These are phyloP conservation scores for Penicillium subrubescens DNA, from an alignment of 495 filamentous ascomycete genomes.

Conservation along the genomic window DNA sequence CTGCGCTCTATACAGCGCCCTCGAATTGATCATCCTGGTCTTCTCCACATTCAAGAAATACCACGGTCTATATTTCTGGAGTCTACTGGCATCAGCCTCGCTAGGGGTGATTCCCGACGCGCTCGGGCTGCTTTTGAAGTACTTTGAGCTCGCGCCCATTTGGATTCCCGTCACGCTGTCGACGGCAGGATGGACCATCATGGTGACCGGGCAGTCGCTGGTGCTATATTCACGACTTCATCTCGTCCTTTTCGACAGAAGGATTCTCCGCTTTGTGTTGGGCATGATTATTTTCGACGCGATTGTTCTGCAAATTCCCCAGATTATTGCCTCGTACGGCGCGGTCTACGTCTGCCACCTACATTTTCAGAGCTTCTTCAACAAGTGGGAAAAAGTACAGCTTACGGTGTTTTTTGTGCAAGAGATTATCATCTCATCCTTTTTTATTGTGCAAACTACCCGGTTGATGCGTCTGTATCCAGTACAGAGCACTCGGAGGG, in stretches of 20 bases:
- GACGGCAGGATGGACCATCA: conserved; percentile 52
- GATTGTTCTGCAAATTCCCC: conserved; percentile 47
- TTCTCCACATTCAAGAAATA: conserved; percentile 44
- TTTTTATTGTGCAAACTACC: conserved; percentile 45
- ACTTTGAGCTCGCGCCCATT: conserved; percentile 40
- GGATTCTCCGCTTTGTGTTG: conserved; percentile 43
- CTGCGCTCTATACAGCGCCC: conserved; percentile 17
- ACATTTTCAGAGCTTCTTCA: conserved; percentile 36
- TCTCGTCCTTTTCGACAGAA: conserved; percentile 45
- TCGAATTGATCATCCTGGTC: conserved; percentile 45
- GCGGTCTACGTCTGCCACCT: conserved; percentile 18
- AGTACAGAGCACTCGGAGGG: conserved; percentile 22
- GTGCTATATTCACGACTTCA: conserved; percentile 63
- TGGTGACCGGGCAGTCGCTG: conserved; percentile 61
- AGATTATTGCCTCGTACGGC: conserved; percentile 48
- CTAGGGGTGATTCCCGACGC: conserved; percentile 53
- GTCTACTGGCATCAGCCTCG: conserved; percentile 36
- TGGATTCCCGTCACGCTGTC: conserved; percentile 37
- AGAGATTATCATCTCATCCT: conserved; percentile 43
- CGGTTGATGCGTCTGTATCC: conserved; percentile 34
- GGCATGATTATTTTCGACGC: conserved; percentile 55
- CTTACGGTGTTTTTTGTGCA: conserved; percentile 45
- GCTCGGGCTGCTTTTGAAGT: conserved; percentile 56
- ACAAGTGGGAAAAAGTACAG: conserved; percentile 40
- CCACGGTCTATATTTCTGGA: conserved; percentile 22